phyloP scores from a whole-genome alignment of 1,284 basidiomycete species.

The Neotropicomus parvogracilis region DNA sequence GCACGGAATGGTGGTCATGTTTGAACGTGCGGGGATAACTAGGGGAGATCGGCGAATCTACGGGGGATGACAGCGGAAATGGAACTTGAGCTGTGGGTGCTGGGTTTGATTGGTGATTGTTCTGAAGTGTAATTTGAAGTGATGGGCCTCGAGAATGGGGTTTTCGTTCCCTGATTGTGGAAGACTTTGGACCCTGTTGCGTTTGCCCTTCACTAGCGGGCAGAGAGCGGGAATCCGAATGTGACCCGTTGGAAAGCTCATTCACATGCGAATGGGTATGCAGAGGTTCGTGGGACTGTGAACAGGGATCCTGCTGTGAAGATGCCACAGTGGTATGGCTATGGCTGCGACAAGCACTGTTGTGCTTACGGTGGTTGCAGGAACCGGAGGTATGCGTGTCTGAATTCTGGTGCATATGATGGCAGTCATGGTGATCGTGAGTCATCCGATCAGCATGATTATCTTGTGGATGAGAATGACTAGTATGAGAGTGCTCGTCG shows the following conservation, averaged over 20 bases:
- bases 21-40: constrained; percentile 34
- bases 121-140: constrained; percentile 29
- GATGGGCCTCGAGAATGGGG: constrained; percentile 35
- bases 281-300: constrained; percentile 19
- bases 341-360: constrained; percentile 12
- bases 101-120: constrained; percentile 53
- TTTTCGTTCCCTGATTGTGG: constrained; percentile 30
- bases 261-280: constrained; percentile 18
- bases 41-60: constrained; percentile 35
- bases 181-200: constrained; percentile 10
- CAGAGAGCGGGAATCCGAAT: constrained; percentile 35
- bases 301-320: constrained; percentile 30
- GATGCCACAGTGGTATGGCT: constrained; percentile 6
- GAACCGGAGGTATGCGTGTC: constrained; percentile 28
- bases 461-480: constrained; percentile 27
- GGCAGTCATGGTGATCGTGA: constrained; percentile 20
- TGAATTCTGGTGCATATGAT: constrained; percentile 29
- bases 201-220: constrained; percentile 4
- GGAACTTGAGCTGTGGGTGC: constrained; percentile 64
- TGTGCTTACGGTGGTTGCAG: constrained; percentile 15
- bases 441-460: constrained; percentile 14
- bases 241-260: constrained; percentile 24
- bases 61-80: constrained; percentile 45
- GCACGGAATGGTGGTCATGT: constrained; percentile 30
- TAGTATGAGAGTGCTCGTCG: constrained; percentile 28